These are phyloP conservation scores for Senna tora DNA, from an alignment of 306 rosid species.

Conservation along the genomic window DNA sequence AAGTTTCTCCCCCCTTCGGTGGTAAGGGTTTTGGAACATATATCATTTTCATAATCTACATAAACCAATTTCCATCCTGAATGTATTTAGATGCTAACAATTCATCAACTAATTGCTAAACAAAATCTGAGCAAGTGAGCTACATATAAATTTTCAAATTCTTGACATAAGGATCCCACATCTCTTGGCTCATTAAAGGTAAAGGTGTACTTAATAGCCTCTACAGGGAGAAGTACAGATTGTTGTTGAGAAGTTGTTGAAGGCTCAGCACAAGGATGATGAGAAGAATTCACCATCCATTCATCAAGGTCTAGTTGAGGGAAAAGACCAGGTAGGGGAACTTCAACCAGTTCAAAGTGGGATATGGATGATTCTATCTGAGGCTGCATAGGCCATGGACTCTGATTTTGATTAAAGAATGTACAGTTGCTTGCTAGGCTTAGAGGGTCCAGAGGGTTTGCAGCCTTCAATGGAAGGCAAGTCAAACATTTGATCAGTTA, in stretches of 20 bases:
- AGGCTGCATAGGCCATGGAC: slow-evolving; percentile 61
- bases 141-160: slow-evolving; percentile 40
- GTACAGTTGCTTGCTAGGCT: slow-evolving; percentile 50
- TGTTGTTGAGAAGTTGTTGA: slow-evolving; percentile 58
- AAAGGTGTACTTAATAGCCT: slow-evolving; percentile 49
- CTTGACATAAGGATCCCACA: slow-evolving; percentile 74
- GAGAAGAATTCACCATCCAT: slow-evolving; percentile 58
- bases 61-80: slow-evolving; percentile 93
- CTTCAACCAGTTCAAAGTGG: slow-evolving; percentile 56
- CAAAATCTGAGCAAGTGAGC: no score
- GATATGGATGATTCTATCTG: slow-evolving; percentile 63
- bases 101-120: no score
- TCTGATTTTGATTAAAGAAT: slow-evolving; percentile 59
- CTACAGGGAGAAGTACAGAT: slow-evolving; percentile 51
- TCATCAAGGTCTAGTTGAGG: slow-evolving; percentile 72
- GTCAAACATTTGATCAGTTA: slow-evolving; percentile 54
- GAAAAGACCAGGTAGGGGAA: slow-evolving; percentile 57
- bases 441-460: slow-evolving; percentile 43
- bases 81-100: slow-evolving; percentile 51
- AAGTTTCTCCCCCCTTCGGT: slow-evolving; percentile 6
- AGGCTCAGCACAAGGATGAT: slow-evolving; percentile 50
- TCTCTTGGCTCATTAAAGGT: slow-evolving; percentile 61
- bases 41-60: slow-evolving; percentile 87
- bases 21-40: not conserved
- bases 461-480: slow-evolving; percentile 51